Evolutionary conservation across 768 basidiomycete genomes (phyloP).

Genomic region (Lentinula sp.): DNA sequence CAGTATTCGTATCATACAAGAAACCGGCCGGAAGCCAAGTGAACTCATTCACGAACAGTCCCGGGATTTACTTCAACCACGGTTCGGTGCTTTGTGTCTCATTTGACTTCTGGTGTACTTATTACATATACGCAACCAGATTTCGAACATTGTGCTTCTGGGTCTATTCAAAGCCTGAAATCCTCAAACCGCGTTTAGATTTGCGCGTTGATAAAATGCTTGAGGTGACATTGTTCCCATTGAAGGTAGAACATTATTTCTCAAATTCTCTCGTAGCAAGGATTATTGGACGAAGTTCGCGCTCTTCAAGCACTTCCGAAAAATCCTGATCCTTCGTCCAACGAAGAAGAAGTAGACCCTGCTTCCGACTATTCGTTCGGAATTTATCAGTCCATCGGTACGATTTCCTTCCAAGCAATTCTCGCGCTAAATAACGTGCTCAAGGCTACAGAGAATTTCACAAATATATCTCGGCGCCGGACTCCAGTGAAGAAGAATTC

Average conservation of each 20-base stretch:
- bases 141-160: conserved; percentile 87
- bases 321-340: conserved; percentile 1
- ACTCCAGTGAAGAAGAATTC: conserved; percentile 37
- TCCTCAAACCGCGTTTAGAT: conserved; percentile 65
- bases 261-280: conserved; percentile 40
- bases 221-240: conserved; percentile 40
- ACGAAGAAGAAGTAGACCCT: conserved; percentile 3
- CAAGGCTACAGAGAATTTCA: conserved; percentile 92
- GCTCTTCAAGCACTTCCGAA: conserved; percentile 35
- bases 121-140: conserved; percentile 34
- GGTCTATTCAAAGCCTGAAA: conserved; percentile 70
- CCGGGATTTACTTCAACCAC: conserved; percentile 33
- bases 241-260: not conserved
- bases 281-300: conserved; percentile 75
- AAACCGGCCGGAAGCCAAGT: conserved; percentile 57
- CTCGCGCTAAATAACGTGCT: conserved; percentile 4
- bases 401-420: not conserved
- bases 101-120: conserved; percentile 1
- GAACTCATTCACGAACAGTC: conserved; percentile 66
- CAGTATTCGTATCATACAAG: conserved; percentile 71
- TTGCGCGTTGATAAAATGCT: conserved; percentile 87
- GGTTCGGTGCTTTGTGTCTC: conserved; percentile 29
- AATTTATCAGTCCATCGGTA: conserved; percentile 93
- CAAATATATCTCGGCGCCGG: conserved; percentile 45
- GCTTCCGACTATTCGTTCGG: conserved; percentile 67